Conservation (phyloP, 306 rosid genomes). For the Inga leiocalycina region DNA sequence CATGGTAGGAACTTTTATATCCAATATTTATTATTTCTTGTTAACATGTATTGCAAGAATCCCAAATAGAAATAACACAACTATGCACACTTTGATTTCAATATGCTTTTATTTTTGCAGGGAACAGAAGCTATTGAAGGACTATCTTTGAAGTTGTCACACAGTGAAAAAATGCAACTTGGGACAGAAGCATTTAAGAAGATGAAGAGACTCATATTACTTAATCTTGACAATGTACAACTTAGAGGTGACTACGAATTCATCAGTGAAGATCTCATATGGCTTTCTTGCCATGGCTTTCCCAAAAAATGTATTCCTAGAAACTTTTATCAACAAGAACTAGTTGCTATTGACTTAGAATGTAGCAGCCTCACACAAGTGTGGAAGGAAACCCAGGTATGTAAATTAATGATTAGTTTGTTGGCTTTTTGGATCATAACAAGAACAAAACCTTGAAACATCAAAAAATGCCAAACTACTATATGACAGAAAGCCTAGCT, state of each 20-base stretch:
- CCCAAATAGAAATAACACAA: too few species aligned
- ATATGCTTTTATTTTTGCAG: too few species aligned
- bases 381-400: neutral
- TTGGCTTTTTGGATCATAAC: neutral
- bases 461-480: neutral
- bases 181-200: too few species aligned
- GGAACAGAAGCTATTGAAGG: too few species aligned
- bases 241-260: neutral
- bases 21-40: too few species aligned
- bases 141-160: too few species aligned
- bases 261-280: neutral
- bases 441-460: neutral
- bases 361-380: neutral
- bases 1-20: neutral
- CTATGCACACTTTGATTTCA: too few species aligned
- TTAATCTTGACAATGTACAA: neutral
- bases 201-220: neutral
- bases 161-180: too few species aligned
- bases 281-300: neutral
- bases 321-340: neutral
- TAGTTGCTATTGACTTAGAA: neutral
- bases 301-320: neutral
- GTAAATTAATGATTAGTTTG: neutral
- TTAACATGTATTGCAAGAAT: too few species aligned
- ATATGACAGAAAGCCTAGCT: neutral